Conservation (phyloP, 306 rosid species). For the Sechiopsis laciniata region DNA sequence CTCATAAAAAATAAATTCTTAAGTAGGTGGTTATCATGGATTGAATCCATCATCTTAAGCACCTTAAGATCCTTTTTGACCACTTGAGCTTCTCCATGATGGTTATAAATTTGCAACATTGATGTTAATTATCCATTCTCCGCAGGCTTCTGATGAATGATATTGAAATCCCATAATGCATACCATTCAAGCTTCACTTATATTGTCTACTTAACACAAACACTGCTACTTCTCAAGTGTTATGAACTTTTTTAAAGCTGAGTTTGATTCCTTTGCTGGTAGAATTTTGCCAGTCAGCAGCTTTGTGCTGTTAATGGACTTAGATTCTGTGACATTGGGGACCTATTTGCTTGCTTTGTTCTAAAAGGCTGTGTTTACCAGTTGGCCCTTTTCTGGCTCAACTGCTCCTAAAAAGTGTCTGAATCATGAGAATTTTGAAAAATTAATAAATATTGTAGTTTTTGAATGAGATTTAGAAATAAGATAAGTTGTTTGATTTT, state of each 20-base stretch:
- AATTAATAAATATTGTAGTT: too few relatives aligned
- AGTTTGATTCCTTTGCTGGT: conserved; percentile 15
- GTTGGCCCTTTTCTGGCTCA: conserved; percentile 2
- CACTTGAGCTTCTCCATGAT: too few relatives aligned
- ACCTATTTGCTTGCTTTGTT: not conserved
- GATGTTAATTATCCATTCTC: too few relatives aligned
- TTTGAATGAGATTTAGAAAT: too few relatives aligned
- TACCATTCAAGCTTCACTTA: not conserved
- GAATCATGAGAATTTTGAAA: not conserved
- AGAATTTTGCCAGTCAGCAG: not conserved
- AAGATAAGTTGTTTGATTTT: too few relatives aligned
- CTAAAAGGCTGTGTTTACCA: not conserved
- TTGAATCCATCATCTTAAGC: too few relatives aligned
- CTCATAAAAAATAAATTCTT: too few relatives aligned
- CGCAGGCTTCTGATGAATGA: too few relatives aligned
- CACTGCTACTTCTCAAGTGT: not conserved
- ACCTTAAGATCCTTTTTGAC: too few relatives aligned
- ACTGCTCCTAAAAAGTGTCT: not conserved
- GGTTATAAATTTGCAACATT: not conserved
- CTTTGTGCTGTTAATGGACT: not conserved
- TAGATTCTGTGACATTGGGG: not conserved
- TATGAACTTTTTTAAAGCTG: not conserved
- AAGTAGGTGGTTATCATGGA: too few relatives aligned
- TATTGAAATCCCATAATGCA: not conserved
- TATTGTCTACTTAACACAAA: not conserved